A percentile compares a stretch with the other conserved stretches of the same genome.
These are phyloP conservation scores for Brettanomyces naardenensis DNA, from an alignment of 805 yeast species.

Conservation along the genomic window DNA sequence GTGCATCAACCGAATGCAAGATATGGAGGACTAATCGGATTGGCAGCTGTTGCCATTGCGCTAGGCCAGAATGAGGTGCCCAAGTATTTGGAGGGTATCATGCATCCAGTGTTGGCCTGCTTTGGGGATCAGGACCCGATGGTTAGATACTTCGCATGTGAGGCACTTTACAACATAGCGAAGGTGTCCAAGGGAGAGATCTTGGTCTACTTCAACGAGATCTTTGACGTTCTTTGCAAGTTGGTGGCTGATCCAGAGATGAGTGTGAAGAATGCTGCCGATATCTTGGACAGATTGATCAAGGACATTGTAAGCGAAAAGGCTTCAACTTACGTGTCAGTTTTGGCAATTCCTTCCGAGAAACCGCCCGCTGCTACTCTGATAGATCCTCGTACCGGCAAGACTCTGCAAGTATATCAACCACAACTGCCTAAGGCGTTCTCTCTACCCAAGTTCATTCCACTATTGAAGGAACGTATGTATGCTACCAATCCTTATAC, in stretches of 20 bases:
- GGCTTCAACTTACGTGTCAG: constrained; percentile 79
- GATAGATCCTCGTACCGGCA: constrained; percentile 45
- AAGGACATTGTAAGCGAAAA: constrained; percentile 94
- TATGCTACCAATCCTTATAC: constrained; percentile 91
- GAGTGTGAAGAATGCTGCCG: constrained; percentile 93
- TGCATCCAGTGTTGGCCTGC: constrained; percentile 90
- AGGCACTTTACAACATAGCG: constrained; percentile 89
- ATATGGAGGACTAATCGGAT: constrained; percentile 92
- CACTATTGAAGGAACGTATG: constrained; percentile 83
- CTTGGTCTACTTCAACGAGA: constrained; percentile 83
- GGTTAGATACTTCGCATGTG: constrained; percentile 95
- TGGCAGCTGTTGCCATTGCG: constrained; percentile 94
- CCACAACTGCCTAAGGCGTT: constrained; percentile 62
- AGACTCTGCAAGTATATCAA: constrained; percentile 51
- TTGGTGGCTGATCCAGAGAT: constrained; percentile 86
- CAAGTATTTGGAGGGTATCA: constrained; percentile 69
- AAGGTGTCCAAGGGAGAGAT: constrained; percentile 96
- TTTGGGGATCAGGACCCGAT: constrained; percentile 97
- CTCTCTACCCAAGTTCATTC: constrained; percentile 80
- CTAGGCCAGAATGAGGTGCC: constrained; percentile 82
- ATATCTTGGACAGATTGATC: constrained; percentile 77
- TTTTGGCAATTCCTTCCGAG: constrained; percentile 36
- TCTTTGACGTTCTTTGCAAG: constrained; percentile 86
- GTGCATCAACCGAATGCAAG: constrained; percentile 81
- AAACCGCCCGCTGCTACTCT: constrained; percentile 33